Conservation (phyloP, 371 early-diverging fungal species). For the Mortierella sp. region DNA sequence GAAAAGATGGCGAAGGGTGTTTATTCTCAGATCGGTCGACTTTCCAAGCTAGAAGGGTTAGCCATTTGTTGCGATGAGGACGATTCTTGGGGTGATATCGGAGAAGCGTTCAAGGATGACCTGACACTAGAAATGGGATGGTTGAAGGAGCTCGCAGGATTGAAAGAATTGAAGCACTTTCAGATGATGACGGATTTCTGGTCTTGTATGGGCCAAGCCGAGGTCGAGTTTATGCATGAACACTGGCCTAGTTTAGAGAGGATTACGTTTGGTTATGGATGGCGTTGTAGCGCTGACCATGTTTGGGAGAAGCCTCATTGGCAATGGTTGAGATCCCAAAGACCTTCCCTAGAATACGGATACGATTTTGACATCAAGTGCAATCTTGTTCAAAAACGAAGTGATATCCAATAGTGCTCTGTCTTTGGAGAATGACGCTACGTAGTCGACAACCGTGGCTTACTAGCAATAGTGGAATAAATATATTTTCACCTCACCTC, state of each 20-base stretch:
- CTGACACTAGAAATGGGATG: not conserved
- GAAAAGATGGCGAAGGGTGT: not conserved
- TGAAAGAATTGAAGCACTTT: conserved; percentile 2
- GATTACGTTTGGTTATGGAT: not conserved
- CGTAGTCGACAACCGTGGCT: too few relatives aligned
- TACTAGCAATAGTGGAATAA: too few relatives aligned
- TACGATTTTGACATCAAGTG: too few relatives aligned
- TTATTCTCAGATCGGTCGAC: conserved; percentile 2
- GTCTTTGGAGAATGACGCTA: too few relatives aligned
- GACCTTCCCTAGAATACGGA: too few relatives aligned
- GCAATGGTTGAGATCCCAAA: too few relatives aligned
- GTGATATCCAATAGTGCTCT: too few relatives aligned
- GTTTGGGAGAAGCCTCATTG: too few relatives aligned
- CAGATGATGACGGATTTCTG: conserved; percentile 4
- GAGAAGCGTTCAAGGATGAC: not conserved
- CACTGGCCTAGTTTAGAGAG: not conserved
- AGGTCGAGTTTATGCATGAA: conserved; percentile 3
- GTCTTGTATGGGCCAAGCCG: not conserved
- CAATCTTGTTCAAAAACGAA: too few relatives aligned
- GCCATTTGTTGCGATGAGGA: not conserved
- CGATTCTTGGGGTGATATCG: not conserved
- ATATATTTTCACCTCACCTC: too few relatives aligned
- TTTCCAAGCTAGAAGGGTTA: not conserved
- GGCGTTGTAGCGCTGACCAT: too few relatives aligned
- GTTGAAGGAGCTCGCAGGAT: not conserved